Conservation (phyloP, 257 asterid species). For the Ligustrum vulgare region DNA sequence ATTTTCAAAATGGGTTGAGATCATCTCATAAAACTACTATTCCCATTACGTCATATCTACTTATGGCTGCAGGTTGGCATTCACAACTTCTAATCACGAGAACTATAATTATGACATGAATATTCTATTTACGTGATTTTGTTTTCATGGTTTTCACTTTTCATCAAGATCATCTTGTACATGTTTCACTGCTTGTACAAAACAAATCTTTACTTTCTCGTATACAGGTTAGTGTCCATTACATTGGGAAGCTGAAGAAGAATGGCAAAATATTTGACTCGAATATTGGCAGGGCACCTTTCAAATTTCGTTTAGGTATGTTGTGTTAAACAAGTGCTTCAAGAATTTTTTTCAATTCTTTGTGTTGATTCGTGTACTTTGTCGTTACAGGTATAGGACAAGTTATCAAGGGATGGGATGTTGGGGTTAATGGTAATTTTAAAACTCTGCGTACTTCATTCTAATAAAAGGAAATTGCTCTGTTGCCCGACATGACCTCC, state of each 20-base stretch:
- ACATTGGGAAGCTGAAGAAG: constrained; percentile 82
- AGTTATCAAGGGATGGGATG: constrained; percentile 98
- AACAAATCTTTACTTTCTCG: constrained; percentile 4
- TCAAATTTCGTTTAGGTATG: constrained; percentile 83
- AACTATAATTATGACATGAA: background rate
- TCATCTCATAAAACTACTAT: background rate
- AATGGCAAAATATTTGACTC: constrained; percentile 74
- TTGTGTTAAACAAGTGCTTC: constrained; percentile 3
- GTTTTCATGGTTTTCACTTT: background rate
- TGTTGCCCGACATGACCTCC: no score
- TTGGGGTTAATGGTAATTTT: constrained; percentile 82
- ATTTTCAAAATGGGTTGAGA: background rate
- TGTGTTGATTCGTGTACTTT: constrained; percentile 13
- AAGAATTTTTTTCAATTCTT: constrained; percentile 1
- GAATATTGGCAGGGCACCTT: constrained; percentile 75
- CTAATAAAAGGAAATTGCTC: constrained; percentile 11
- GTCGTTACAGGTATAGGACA: constrained; percentile 74
- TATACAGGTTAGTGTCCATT: constrained; percentile 69
- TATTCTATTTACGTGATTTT: background rate
- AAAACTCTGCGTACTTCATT: background rate
- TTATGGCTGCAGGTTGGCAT: background rate
- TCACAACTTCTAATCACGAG: background rate
- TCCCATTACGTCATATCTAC: background rate
- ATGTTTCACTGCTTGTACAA: background rate
- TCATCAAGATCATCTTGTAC: background rate